Conservation (phyloP, 495 filamentous ascomycete species). For the Cladorrhinum samala region DNA sequence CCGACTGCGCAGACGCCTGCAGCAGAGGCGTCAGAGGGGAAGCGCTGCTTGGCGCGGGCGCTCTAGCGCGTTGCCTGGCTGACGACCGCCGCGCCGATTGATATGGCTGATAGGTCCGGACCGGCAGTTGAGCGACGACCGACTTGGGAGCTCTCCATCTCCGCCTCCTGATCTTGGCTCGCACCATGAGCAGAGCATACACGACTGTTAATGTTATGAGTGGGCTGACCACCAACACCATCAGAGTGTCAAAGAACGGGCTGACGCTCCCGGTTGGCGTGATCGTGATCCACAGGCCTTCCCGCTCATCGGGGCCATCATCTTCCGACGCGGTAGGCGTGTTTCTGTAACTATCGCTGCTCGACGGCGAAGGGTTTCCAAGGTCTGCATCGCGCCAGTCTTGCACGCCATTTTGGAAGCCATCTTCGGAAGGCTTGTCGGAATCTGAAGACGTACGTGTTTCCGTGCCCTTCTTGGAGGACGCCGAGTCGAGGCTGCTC, state of each 20-base stretch:
- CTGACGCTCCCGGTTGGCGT: constrained; percentile 86
- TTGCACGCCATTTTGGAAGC: constrained; percentile 86
- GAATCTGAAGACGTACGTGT: constrained; percentile 11
- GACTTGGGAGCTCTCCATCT: constrained; percentile 96
- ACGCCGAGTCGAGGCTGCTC: constrained; percentile 28
- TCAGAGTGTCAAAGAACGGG: constrained; percentile 91
- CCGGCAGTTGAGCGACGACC: constrained; percentile 88
- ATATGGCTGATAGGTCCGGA: constrained; percentile 88
- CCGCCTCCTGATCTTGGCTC: constrained; percentile 81
- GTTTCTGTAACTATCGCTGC: constrained; percentile 11
- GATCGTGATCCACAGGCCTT: constrained; percentile 92
- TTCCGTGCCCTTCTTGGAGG: constrained; percentile 22
- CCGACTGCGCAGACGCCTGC: constrained; percentile 48
- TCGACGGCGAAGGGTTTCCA: constrained; percentile 31
- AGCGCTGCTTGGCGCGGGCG: constrained; percentile 50
- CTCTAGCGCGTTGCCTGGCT: constrained; percentile 51
- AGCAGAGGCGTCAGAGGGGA: constrained; percentile 75
- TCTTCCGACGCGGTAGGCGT: constrained; percentile 5
- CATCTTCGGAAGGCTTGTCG: constrained; percentile 46
- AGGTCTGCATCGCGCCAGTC: constrained; percentile 89
- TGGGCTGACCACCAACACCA: constrained; percentile 88
- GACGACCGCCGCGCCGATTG: constrained; percentile 34
- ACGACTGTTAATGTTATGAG: constrained; percentile 88
- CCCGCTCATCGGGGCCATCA: constrained; percentile 44
- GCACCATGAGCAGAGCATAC: constrained; percentile 80